Percentiles rank a stretch among this genome's conserved stretches.
These are phyloP conservation scores for Elymus sibiricus DNA, from an alignment of 176 grass and related monocot species.

Conservation along the genomic window DNA sequence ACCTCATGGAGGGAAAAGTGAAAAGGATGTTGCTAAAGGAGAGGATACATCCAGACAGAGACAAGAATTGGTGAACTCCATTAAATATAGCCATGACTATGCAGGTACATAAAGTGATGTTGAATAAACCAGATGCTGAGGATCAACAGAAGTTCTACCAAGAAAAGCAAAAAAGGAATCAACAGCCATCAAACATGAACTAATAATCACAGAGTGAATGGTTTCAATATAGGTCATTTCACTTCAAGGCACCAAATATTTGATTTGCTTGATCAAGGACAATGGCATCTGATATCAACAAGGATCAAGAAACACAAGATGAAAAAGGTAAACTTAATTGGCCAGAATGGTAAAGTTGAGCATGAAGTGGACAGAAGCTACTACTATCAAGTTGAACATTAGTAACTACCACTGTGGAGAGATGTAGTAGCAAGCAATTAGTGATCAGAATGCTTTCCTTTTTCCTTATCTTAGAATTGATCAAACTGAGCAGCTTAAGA, in stretches of 20 bases:
- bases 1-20: constrained; percentile 19
- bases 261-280: not conserved
- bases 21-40: constrained; percentile 19
- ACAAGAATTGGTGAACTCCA: not conserved
- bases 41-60: not conserved
- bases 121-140: not conserved
- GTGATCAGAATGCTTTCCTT: constrained; percentile 28
- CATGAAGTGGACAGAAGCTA: constrained; percentile 7
- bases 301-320: not conserved
- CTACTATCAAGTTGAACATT: not conserved
- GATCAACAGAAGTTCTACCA: not conserved
- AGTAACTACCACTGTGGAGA: constrained; percentile 27
- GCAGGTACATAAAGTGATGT: not conserved
- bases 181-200: not conserved
- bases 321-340: not conserved
- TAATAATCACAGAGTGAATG: not conserved
- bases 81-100: not conserved
- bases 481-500: constrained; percentile 14
- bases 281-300: not conserved
- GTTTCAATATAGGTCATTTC: not conserved
- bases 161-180: not conserved
- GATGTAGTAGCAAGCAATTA: constrained; percentile 31
- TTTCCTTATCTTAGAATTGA: constrained; percentile 20
- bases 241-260: not conserved
- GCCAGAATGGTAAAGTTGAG: not conserved